Percentiles rank a stretch among this genome's conserved stretches.
Conservation (phyloP, 257 asterid genomes). For the Ilex asprella region DNA sequence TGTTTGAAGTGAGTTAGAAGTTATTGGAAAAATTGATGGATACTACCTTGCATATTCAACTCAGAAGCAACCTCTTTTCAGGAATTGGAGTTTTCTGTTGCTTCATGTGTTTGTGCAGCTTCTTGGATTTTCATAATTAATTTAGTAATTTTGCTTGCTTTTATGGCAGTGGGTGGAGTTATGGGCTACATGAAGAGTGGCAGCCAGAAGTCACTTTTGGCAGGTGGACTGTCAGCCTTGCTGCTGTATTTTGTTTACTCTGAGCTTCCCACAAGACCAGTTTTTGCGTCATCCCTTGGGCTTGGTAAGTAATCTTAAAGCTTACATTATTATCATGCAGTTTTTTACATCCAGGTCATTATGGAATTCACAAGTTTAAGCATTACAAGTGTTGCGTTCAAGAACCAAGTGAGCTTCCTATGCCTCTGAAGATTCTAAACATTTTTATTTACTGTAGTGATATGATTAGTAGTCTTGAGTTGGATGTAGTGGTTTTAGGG, state of each 20-base stretch:
- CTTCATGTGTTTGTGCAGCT: too few species aligned
- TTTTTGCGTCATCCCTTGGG: conserved; percentile 73
- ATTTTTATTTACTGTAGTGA: neutral
- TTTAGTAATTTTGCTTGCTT: neutral
- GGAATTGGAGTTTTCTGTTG: too few species aligned
- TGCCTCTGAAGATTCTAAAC: neutral
- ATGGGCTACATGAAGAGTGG: conserved; percentile 91
- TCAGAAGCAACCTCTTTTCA: too few species aligned
- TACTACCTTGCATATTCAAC: too few species aligned
- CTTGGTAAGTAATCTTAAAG: neutral
- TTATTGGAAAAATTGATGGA: too few species aligned
- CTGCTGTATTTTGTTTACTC: conserved; percentile 45
- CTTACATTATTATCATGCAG: neutral
- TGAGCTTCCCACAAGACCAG: conserved; percentile 63
- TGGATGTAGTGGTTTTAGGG: neutral
- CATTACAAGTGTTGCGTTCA: neutral
- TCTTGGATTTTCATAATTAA: too few species aligned
- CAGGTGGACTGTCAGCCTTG: conserved; percentile 66
- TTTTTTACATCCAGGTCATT: neutral
- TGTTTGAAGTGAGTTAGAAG: too few species aligned
- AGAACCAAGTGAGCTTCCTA: neutral
- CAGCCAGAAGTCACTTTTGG: conserved; percentile 64
- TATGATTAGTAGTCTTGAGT: neutral
- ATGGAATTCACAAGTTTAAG: neutral
- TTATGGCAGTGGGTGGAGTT: conserved; percentile 49